Base-by-base conservation (phyloP, 768 basidiomycete species). In the Leccinum uliginosum region DNA sequence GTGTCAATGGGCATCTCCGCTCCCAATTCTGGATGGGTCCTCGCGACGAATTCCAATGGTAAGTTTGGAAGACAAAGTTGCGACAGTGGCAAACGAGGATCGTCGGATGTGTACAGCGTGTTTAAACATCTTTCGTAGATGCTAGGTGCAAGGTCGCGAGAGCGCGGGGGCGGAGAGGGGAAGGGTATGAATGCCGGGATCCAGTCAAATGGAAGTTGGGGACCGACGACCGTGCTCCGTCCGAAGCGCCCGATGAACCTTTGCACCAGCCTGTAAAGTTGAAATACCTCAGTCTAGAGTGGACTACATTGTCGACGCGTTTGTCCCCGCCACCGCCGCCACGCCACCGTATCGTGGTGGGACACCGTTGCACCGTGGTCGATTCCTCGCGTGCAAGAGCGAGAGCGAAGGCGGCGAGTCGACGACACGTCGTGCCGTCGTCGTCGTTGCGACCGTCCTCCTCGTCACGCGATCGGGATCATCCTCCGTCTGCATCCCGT, bases 221-320 rank as follows among this genome's bases (percentile, higher is more conserved):
- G n/a, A 40, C 50, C 58, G 26, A n/a, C n/a, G n/a, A n/a, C n/a
- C n/a, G n/a, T 60, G 62, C 60, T 62, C 62, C 62, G 62, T 24
- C 62, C 62, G 62, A 57, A 43, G 29, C 34, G 35, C 30, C 17
- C 43, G 43, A 54, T 80, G 78, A 53, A 93, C 68, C 15, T 69
- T 75, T 19, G 94, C 93, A 15, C 94, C 94, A 34, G 87, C 93
- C 91, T 95, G 63, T 11, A 46, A 55, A 4, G 29, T 30, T 30
- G 43, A 60, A 53, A 51, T 38, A 27, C n/a, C 12, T 59, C 3
- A 60, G 57, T 27, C 19, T 17, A 4, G 30, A 14, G 38, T 9
- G 26, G 19, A 55, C 17, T 9, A 40, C n/a, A 35, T 24, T 30
- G 43, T 38, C 27, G 19, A 35, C 38, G 17, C n/a, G 12, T n/a